Conservation (phyloP, 805 yeast genomes). For the Candida anglica region DNA sequence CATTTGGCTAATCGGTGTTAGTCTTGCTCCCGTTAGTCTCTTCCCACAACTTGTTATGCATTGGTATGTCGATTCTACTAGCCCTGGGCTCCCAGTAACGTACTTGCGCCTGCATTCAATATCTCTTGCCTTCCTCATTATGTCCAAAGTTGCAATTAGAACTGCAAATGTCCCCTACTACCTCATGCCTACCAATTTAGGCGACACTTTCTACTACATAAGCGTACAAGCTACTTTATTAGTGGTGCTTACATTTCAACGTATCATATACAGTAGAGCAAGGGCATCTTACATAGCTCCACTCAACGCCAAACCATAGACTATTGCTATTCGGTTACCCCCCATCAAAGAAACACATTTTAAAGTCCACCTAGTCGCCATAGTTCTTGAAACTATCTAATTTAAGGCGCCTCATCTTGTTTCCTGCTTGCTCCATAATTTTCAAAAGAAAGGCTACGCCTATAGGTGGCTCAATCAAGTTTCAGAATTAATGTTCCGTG, state of each 20-base stretch:
- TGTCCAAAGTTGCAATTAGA: conserved; percentile 7
- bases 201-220: conserved; percentile 1
- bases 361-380: too few relatives aligned
- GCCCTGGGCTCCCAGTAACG: conserved; percentile 12
- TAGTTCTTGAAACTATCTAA: too few relatives aligned
- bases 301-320: too few relatives aligned
- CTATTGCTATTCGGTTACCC: too few relatives aligned
- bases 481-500: too few relatives aligned
- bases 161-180: conserved; percentile 13
- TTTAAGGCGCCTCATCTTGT: too few relatives aligned
- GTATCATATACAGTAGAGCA: conserved; percentile 1
- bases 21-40: conserved; percentile 18
- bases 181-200: too few relatives aligned
- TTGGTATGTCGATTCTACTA: conserved; percentile 27
- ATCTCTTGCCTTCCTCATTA: conserved; percentile 5
- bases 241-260: conserved; percentile 2
- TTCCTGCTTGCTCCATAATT: too few relatives aligned
- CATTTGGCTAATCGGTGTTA: conserved; percentile 32
- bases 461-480: too few relatives aligned
- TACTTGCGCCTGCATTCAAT: conserved; percentile 1
- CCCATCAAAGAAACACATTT: too few relatives aligned
- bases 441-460: too few relatives aligned
- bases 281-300: too few relatives aligned
- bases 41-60: conserved; percentile 41
- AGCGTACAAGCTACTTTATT: background rate